These are phyloP conservation scores for Prunus dulcis DNA, from an alignment of 306 rosid species.

Conservation along the genomic window DNA sequence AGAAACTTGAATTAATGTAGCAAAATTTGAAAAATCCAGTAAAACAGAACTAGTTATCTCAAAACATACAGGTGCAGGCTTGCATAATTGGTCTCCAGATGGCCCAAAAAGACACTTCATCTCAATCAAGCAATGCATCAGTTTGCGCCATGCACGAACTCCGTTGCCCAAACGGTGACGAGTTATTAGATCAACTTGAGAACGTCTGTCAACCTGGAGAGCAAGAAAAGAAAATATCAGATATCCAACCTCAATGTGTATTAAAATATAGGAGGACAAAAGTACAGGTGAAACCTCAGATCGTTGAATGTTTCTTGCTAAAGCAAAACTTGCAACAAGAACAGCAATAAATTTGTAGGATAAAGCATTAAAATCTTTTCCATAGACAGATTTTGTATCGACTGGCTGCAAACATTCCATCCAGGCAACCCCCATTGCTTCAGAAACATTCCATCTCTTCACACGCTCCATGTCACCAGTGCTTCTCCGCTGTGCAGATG, in stretches of 20 bases:
- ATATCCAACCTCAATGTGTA: slow-evolving; percentile 26
- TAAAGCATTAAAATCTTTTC: slow-evolving; percentile 86
- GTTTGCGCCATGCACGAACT: slow-evolving; percentile 87
- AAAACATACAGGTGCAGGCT: slow-evolving; percentile 70
- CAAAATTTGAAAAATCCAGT: slow-evolving; percentile 18
- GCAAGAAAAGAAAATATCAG: slow-evolving; percentile 26
- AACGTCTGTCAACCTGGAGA: slow-evolving; percentile 86
- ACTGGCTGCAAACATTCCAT: slow-evolving; percentile 95
- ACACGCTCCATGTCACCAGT: slow-evolving; percentile 85
- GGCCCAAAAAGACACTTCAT: slow-evolving; percentile 92
- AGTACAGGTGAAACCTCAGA: slow-evolving; percentile 69
- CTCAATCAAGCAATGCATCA: slow-evolving; percentile 74
- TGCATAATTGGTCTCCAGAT: slow-evolving; percentile 62
- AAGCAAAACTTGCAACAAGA: slow-evolving; percentile 94
- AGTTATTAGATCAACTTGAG: slow-evolving; percentile 56
- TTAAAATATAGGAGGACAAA: slow-evolving; percentile 12
- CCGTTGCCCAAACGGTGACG: slow-evolving; percentile 66
- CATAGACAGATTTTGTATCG: slow-evolving; percentile 90
- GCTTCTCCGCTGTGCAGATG: slow-evolving; percentile 88
- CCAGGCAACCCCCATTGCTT: slow-evolving; percentile 99
- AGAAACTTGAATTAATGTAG: neutral
- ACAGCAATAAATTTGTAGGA: slow-evolving; percentile 91
- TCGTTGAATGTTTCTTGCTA: slow-evolving; percentile 94
- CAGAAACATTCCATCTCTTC: slow-evolving; percentile 80
- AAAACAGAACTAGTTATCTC: slow-evolving; percentile 13